Base-by-base conservation (phyloP, 495 filamentous ascomycete species). In the Tuber indicum region DNA sequence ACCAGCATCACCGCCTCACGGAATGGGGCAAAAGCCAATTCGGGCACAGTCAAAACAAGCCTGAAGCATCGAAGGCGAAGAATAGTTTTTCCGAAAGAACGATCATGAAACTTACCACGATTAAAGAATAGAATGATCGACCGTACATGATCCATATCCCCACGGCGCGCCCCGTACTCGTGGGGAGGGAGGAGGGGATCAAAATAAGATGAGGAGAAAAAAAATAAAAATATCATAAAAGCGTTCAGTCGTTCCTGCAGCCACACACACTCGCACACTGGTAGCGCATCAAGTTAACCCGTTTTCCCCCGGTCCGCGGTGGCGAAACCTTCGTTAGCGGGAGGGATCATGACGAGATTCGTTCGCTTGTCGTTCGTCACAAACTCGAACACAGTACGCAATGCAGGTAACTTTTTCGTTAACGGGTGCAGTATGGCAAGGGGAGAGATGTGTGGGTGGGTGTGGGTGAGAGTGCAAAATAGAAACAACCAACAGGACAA, bases 401-500 rank as follows among this genome's bases (percentile, higher is more conserved):
- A 32, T 62, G 52, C 52, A 62, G 39, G 62, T 47, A 39, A 12
- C 44, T 58, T 58, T 70, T 58, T 71, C 41, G 75, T 66, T 41
- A 44, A 72, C 73, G 70, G 43, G 76, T 62, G 76, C 46, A 66
- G n/a, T 66, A 45, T 21, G 26, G 19, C 66, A 58, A 41, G 66
- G 70, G 21, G 66, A 70, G 16, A 26, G 23, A 70, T 74, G 72
- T 66, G 58, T 66, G n/a, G 16, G 58, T 32, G 58, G 58, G 77
- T 62, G 58, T 62, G 58, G 0, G 39, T 66, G 58, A 32, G 58
- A 66, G 58, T 71, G 77, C 77, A 80, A 80, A 80, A 80, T 80
- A 80, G 78, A 72, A 80, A 79, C 78, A 79, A 66, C 73, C 73
- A 79, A 75, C 76, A 75, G 23, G 74, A 19, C 49, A 71, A 39